phyloP scores from a whole-genome alignment of 1,284 basidiomycete genomes.

The Rhodofomes roseus region DNA sequence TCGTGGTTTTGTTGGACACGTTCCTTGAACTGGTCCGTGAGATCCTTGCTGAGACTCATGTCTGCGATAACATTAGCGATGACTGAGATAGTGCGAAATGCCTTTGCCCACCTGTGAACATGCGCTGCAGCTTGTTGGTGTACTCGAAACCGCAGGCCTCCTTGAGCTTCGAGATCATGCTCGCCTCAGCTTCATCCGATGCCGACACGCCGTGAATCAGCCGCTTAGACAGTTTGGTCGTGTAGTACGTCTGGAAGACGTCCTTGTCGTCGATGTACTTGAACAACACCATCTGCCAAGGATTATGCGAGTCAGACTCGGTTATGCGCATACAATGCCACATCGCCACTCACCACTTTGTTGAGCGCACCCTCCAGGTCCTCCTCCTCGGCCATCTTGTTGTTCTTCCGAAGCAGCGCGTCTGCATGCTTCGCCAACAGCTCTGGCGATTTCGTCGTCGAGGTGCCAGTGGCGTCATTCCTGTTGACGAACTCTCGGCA shows the following conservation, averaged over 20 bases:
- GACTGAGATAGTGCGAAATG: background rate
- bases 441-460: slow-evolving; percentile 91
- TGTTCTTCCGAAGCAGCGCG: slow-evolving; percentile 89
- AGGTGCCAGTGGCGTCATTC: slow-evolving; percentile 84
- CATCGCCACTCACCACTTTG: slow-evolving; percentile 68
- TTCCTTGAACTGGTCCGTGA: slow-evolving; percentile 96
- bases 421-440: slow-evolving; percentile 94
- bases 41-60: slow-evolving; percentile 93
- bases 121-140: slow-evolving; percentile 95
- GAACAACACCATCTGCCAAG: slow-evolving; percentile 89
- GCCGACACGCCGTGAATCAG: slow-evolving; percentile 92
- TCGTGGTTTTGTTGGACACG: slow-evolving; percentile 84
- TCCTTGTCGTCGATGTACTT: slow-evolving; percentile 99
- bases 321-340: background rate
- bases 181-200: slow-evolving; percentile 95
- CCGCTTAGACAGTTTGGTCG: slow-evolving; percentile 93
- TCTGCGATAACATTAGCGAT: slow-evolving; percentile 47
- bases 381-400: slow-evolving; percentile 91
- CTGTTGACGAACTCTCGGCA: slow-evolving; percentile 96
- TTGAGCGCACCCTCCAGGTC: slow-evolving; percentile 89
- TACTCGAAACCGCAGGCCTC: slow-evolving; percentile 99
- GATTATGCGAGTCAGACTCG: background rate
- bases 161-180: slow-evolving; percentile 99
- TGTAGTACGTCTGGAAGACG: slow-evolving; percentile 99
- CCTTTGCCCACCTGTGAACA: slow-evolving; percentile 83